Evolutionary conservation across 768 basidiomycete genomes (phyloP).

Genomic region (Amanita polypyramis): DNA sequence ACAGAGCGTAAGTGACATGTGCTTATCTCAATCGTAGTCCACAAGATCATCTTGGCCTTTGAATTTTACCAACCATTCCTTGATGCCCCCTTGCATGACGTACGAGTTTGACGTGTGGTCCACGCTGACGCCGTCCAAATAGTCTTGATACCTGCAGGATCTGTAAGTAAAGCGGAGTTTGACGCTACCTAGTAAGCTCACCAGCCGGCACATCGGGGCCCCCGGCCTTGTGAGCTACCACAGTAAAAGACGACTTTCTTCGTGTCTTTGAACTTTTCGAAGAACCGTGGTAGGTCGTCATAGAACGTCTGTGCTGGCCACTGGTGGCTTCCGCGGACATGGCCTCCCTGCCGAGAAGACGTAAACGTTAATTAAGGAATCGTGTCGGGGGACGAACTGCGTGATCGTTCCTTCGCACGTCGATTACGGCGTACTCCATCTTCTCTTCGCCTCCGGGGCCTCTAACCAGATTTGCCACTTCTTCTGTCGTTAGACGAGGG

Average conservation of each 20-base stretch:
- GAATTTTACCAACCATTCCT: slow-evolving; percentile 29
- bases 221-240: slow-evolving; percentile 38
- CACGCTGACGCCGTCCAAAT: slow-evolving; percentile 22
- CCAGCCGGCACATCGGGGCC: slow-evolving; percentile 47
- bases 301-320: slow-evolving; percentile 41
- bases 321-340: slow-evolving; percentile 40
- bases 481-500: slow-evolving; percentile 21
- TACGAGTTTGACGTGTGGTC: slow-evolving; percentile 25
- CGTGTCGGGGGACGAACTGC: slow-evolving; percentile 20
- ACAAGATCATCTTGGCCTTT: slow-evolving; percentile 19
- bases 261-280: slow-evolving; percentile 27
- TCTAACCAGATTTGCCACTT: slow-evolving; percentile 26
- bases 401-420: slow-evolving; percentile 39
- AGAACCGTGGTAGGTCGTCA: slow-evolving; percentile 30
- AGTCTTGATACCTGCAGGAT: slow-evolving; percentile 37
- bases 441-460: slow-evolving; percentile 7
- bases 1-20: not conserved
- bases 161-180: not conserved
- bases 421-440: slow-evolving; percentile 31
- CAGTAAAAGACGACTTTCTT: slow-evolving; percentile 45
- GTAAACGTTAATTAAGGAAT: not conserved
- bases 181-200: slow-evolving; percentile 14
- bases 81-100: slow-evolving; percentile 32
- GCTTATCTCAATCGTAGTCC: slow-evolving; percentile 16
- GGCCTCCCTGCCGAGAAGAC: slow-evolving; percentile 30